These are phyloP conservation scores for Pulveroboletus ravenelii DNA, from an alignment of 768 basidiomycete species.

Conservation along the genomic window DNA sequence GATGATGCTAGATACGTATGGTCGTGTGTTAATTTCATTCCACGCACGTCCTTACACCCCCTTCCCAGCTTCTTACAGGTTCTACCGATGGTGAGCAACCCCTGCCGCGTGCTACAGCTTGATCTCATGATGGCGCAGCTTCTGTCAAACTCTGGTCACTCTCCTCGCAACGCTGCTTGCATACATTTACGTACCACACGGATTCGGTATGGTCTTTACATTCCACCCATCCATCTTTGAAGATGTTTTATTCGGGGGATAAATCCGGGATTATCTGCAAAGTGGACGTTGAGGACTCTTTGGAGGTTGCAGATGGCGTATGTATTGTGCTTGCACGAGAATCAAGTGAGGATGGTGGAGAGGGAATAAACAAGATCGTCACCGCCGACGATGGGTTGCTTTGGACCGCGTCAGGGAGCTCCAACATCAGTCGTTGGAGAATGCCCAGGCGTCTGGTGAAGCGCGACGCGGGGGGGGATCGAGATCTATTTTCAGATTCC, in stretches of 20 bases:
- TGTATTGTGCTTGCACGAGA: constrained; percentile 81
- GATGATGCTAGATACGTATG: constrained; percentile 89
- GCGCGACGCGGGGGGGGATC: constrained; percentile 11
- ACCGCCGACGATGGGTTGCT: constrained; percentile 78
- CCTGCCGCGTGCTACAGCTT: background rate
- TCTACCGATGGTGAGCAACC: constrained; percentile 62
- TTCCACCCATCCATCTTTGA: constrained; percentile 82
- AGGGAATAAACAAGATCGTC: constrained; percentile 79
- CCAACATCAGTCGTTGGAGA: constrained; percentile 78
- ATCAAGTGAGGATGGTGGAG: constrained; percentile 40
- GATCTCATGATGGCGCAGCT: constrained; percentile 34
- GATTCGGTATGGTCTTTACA: constrained; percentile 93
- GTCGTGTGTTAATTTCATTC: constrained; percentile 11
- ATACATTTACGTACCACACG: constrained; percentile 94
- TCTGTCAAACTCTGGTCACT: constrained; percentile 96
- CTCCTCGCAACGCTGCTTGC: constrained; percentile 79
- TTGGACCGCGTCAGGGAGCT: constrained; percentile 87
- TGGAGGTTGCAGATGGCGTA: constrained; percentile 82
- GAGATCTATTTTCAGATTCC: constrained; percentile 12
- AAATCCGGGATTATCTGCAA: constrained; percentile 84
- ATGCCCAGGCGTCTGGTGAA: constrained; percentile 45
- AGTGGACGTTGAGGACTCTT: constrained; percentile 82
- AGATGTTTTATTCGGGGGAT: constrained; percentile 93
- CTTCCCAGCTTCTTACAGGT: constrained; percentile 66
- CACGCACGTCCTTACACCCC: constrained; percentile 6